A percentile compares a stretch with the other conserved stretches of the same genome.
Evolutionary conservation across 202 grass and related monocot species (phyloP).

Genomic region (Bolboschoenoplectus hybrid): DNA sequence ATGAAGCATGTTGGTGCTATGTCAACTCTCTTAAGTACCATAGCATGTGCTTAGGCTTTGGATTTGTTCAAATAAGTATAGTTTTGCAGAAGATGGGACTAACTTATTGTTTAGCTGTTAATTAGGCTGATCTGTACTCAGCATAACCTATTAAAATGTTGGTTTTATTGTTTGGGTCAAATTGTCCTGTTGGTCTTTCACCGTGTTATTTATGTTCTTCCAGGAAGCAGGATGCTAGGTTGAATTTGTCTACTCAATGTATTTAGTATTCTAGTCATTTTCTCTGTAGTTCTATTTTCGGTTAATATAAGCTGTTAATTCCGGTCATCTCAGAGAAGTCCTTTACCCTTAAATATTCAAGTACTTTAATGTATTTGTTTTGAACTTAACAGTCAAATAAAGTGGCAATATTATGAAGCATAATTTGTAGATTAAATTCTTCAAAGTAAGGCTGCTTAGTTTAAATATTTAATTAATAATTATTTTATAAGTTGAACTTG

Average conservation of each 20-base stretch:
- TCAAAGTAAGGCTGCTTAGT: not conserved
- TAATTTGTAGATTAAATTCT: conserved; percentile 4
- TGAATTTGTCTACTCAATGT: not conserved
- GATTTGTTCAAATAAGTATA: conserved; percentile 28
- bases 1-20: conserved; percentile 21
- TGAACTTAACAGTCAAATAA: not conserved
- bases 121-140: conserved; percentile 16
- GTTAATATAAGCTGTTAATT: not conserved
- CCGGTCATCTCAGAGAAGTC: not conserved
- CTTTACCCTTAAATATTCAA: not conserved
- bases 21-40: conserved; percentile 38
- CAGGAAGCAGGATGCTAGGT: conserved; percentile 10
- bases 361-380: not conserved
- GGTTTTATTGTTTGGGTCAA: conserved; percentile 4
- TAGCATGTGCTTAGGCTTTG: conserved; percentile 44
- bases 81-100: not conserved
- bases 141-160: not conserved
- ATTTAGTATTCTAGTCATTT: conserved; percentile 5
- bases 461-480: not conserved
- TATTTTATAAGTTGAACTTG: not conserved
- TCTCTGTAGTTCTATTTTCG: not conserved
- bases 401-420: not conserved
- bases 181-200: conserved; percentile 9
- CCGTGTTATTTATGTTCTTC: conserved; percentile 20
- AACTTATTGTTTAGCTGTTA: conserved; percentile 17